A percentile compares a stretch with the other conserved stretches of the same genome.
These are phyloP conservation scores for Hypoxylon sp. DNA, from an alignment of 2,329 filamentous ascomycete genomes.

Conservation along the genomic window DNA sequence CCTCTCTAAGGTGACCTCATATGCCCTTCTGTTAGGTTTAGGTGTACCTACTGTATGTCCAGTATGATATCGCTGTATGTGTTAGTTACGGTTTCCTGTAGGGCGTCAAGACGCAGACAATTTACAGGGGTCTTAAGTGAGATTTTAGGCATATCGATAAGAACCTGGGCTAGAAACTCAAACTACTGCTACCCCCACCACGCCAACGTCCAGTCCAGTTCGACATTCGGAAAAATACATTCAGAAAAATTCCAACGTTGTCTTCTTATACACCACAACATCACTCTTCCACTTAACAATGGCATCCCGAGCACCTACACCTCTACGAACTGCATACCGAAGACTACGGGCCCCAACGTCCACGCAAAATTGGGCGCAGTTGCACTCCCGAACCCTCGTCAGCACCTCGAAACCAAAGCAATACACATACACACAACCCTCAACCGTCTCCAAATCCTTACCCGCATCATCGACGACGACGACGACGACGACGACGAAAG, in stretches of 20 bases:
- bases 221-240: too few species aligned
- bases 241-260: too few species aligned
- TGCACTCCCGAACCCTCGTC: constrained; percentile 20
- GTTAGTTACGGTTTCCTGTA: too few species aligned
- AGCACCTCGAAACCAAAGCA: constrained; percentile 31
- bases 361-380: background rate
- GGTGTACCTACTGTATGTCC: too few species aligned
- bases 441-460: background rate
- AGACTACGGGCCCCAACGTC: background rate
- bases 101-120: too few species aligned
- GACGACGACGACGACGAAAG: constrained; percentile 17
- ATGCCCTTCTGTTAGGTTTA: too few species aligned
- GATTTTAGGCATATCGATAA: too few species aligned
- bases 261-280: constrained; percentile 1
- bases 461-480: constrained; percentile 2
- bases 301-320: constrained; percentile 39
- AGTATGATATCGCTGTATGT: too few species aligned
- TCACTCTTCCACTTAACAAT: constrained; percentile 22
- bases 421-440: constrained; percentile 9
- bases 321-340: constrained; percentile 34
- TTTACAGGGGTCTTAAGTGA: too few species aligned
- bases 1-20: constrained; percentile 16
- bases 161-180: too few species aligned
- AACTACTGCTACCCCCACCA: too few species aligned
- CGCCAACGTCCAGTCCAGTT: too few species aligned